Conservation (phyloP, 192 early-diverging fungal genomes). For the Spizellomyces punctatus region DNA sequence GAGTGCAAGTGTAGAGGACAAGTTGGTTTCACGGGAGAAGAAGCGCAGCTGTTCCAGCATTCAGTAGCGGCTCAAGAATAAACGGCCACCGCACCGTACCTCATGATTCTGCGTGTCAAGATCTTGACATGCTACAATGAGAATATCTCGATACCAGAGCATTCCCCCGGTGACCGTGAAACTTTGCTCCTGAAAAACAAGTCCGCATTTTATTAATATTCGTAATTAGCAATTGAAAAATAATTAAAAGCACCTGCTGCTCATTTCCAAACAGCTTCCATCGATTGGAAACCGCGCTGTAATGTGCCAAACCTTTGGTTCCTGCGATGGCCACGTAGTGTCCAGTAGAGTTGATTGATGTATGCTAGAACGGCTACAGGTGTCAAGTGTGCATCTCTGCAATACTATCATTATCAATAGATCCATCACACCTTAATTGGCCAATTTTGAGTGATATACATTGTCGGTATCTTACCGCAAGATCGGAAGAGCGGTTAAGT, state of each 20-base stretch:
- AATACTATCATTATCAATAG: too few species aligned
- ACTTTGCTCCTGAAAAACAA: constrained; percentile 60
- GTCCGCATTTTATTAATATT: not conserved
- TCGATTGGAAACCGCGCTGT: constrained; percentile 65
- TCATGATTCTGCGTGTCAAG: constrained; percentile 31
- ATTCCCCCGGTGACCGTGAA: constrained; percentile 72
- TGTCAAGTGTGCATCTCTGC: too few species aligned
- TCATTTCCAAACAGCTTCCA: constrained; percentile 95
- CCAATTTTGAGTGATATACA: constrained; percentile 82
- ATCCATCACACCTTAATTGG: constrained; percentile 64
- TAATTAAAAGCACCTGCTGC: constrained; percentile 45
- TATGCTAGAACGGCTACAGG: constrained; percentile 47
- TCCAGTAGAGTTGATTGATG: constrained; percentile 69
- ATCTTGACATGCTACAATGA: constrained; percentile 70
- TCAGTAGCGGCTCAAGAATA: constrained; percentile 2
- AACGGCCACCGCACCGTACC: constrained; percentile 30
- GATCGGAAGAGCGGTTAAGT: not conserved
- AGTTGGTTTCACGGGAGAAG: constrained; percentile 72
- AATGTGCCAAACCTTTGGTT: constrained; percentile 77
- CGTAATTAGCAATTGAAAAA: not conserved
- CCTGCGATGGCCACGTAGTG: constrained; percentile 85
- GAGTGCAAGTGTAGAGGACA: constrained; percentile 68
- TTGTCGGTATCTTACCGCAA: constrained; percentile 57
- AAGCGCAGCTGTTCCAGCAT: constrained; percentile 59
- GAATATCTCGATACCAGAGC: constrained; percentile 69